Percentiles rank a stretch among this genome's conserved stretches.
phyloP scores from a whole-genome alignment of 345 rosid genomes.

The Eucalyptus viminalis region DNA sequence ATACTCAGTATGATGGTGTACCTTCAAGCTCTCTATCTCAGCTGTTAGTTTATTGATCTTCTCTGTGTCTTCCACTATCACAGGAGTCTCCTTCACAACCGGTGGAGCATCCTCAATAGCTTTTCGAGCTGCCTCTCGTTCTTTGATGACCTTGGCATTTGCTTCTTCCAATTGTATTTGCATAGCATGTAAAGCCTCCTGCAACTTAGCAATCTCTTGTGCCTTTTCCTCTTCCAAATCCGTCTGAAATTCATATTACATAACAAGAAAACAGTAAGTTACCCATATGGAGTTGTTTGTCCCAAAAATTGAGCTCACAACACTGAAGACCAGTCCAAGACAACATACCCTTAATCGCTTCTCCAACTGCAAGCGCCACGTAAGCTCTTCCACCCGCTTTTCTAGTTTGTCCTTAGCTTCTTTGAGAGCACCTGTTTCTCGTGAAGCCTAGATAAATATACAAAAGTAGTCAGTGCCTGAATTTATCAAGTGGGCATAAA shows the following conservation, averaged over 20 bases:
- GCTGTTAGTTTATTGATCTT: slow-evolving; percentile 55
- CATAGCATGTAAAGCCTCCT: slow-evolving; percentile 69
- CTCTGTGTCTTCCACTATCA: slow-evolving; percentile 82
- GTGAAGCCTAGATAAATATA: slow-evolving; percentile 56
- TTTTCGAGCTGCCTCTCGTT: slow-evolving; percentile 80
- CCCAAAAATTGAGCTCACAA: background rate
- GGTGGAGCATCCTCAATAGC: slow-evolving; percentile 99
- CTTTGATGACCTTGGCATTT: slow-evolving; percentile 64
- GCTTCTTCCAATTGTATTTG: slow-evolving; percentile 86
- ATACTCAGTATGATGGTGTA: slow-evolving; percentile 3
- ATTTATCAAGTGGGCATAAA: background rate
- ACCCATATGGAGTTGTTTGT: background rate
- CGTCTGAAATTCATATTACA: slow-evolving; percentile 28
- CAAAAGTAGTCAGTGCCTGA: background rate
- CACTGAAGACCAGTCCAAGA: background rate
- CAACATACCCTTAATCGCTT: slow-evolving; percentile 86
- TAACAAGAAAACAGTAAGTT: background rate
- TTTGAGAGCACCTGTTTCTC: slow-evolving; percentile 96
- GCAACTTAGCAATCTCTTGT: slow-evolving; percentile 81
- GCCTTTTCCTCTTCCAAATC: slow-evolving; percentile 93
- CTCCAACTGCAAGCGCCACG: slow-evolving; percentile 97
- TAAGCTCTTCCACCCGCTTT: slow-evolving; percentile 94
- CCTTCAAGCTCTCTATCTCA: slow-evolving; percentile 86
- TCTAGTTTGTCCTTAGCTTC: slow-evolving; percentile 98
- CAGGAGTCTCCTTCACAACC: slow-evolving; percentile 91